Percentiles rank a stretch among this genome's conserved stretches.
Evolutionary conservation across 352 stramenopile genomes (phyloP).

Genomic region (Pythium monospermum): DNA sequence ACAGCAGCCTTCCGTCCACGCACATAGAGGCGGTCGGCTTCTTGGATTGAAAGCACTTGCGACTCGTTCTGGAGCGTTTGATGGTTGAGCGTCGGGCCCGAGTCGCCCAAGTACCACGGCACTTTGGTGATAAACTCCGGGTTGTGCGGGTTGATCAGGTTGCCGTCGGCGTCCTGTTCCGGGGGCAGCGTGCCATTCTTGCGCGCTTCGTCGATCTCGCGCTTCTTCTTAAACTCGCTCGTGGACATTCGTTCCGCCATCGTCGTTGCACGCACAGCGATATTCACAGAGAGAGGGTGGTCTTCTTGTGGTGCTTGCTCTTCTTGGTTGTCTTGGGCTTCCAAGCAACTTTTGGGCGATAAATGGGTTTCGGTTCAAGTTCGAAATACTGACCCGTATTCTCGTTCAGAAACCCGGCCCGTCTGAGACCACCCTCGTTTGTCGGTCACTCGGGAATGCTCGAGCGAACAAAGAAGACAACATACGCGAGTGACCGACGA

Average conservation of each 20-base stretch:
- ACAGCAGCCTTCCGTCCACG: slow-evolving; percentile 28
- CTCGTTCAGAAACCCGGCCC: slow-evolving; percentile 2
- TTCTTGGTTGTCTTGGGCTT: neutral
- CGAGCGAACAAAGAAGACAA: neutral
- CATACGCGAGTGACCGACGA: neutral
- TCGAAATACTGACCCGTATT: neutral
- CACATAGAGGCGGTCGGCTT: slow-evolving; percentile 80
- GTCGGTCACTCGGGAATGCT: slow-evolving; percentile 10
- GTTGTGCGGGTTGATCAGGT: slow-evolving; percentile 99
- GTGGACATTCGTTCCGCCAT: slow-evolving; percentile 80
- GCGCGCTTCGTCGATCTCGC: slow-evolving; percentile 85
- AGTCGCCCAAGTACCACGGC: slow-evolving; percentile 97
- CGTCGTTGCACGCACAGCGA: neutral
- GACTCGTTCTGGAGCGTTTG: slow-evolving; percentile 91
- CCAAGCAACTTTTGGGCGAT: neutral
- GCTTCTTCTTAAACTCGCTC: slow-evolving; percentile 85
- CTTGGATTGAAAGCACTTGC: slow-evolving; percentile 87
- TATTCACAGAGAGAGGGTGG: neutral
- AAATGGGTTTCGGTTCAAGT: too few species aligned
- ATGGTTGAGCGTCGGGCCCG: slow-evolving; percentile 93
- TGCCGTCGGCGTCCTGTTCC: slow-evolving; percentile 87
- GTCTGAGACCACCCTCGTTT: neutral
- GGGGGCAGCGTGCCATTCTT: slow-evolving; percentile 86
- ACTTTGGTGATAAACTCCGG: slow-evolving; percentile 99
- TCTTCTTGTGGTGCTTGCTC: neutral